These are phyloP conservation scores for Didymella arachidicola DNA, from an alignment of 2,329 filamentous ascomycete species.

Conservation along the genomic window DNA sequence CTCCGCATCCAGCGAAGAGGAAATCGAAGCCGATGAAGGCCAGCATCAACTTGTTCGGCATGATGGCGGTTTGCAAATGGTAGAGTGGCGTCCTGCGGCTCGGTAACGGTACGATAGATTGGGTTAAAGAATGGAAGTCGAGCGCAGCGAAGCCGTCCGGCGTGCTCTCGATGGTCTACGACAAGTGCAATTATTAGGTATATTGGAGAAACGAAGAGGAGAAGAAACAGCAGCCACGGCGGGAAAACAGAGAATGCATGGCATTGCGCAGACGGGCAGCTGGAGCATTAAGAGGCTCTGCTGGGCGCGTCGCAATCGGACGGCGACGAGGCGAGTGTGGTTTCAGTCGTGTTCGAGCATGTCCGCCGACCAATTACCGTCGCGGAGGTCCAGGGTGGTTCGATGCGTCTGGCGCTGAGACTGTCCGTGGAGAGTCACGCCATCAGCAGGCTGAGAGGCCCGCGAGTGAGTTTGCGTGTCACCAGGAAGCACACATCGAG, in stretches of 20 bases:
- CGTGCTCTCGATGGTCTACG: constrained; percentile 46
- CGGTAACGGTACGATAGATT: constrained; percentile 9
- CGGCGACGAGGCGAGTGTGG: constrained; percentile 40
- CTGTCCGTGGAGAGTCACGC: constrained; percentile 22
- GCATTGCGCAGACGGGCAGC: constrained; percentile 33
- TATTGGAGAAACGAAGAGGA: constrained; percentile 40
- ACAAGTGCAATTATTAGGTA: constrained; percentile 43
- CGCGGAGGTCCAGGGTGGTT: constrained; percentile 27
- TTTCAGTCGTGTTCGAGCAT: constrained; percentile 48
- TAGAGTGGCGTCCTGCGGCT: constrained; percentile 25
- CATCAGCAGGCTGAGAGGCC: neutral
- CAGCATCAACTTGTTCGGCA: constrained; percentile 62
- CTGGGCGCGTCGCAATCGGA: constrained; percentile 44
- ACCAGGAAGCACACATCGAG: no score
- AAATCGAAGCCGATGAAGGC: constrained; percentile 61
- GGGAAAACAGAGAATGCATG: constrained; percentile 37
- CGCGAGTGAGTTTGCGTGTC: neutral
- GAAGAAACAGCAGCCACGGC: constrained; percentile 36
- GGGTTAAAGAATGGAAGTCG: constrained; percentile 43
- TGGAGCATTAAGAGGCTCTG: constrained; percentile 47
- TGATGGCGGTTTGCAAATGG: constrained; percentile 43
- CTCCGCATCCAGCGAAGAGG: constrained; percentile 61
- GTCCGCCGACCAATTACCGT: constrained; percentile 41
- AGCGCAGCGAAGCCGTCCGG: constrained; percentile 49
- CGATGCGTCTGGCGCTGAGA: constrained; percentile 39